These are phyloP conservation scores for Venturia oleaginea DNA, from an alignment of 2,329 filamentous ascomycete genomes.

Conservation along the genomic window DNA sequence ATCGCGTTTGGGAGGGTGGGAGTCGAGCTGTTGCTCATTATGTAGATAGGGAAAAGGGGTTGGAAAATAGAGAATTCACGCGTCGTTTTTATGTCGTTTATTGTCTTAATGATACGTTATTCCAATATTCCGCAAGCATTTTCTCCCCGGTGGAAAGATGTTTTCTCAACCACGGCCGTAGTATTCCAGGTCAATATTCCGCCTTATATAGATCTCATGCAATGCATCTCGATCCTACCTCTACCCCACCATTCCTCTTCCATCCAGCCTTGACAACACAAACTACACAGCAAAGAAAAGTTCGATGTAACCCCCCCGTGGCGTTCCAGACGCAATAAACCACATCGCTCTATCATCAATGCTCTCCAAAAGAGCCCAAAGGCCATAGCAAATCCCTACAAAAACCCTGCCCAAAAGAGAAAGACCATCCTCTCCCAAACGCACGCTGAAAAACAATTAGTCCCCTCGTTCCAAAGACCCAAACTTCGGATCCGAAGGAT, in stretches of 20 bases:
- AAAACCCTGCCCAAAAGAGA: no score
- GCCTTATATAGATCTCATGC: background rate
- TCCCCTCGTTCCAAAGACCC: no score
- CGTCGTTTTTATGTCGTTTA: background rate
- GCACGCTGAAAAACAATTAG: no score
- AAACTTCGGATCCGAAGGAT: no score
- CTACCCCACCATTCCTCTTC: background rate
- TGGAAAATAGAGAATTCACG: background rate
- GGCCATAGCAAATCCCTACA: no score
- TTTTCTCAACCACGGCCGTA: no score
- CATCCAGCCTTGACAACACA: background rate
- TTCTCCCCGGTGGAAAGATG: no score
- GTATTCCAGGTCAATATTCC: background rate
- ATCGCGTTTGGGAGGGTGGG: background rate
- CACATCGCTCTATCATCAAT: background rate
- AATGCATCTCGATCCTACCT: background rate
- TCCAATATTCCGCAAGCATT: no score
- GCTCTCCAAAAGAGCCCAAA: no score
- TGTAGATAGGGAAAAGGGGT: background rate
- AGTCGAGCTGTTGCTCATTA: background rate
- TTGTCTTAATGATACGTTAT: background rate
- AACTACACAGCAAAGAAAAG: no score
- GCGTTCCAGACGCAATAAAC: background rate
- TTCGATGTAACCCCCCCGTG: no score
- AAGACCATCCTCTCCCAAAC: no score